These are phyloP conservation scores for Trametes hirsuta DNA, from an alignment of 1,284 basidiomycete genomes.

Conservation along the genomic window DNA sequence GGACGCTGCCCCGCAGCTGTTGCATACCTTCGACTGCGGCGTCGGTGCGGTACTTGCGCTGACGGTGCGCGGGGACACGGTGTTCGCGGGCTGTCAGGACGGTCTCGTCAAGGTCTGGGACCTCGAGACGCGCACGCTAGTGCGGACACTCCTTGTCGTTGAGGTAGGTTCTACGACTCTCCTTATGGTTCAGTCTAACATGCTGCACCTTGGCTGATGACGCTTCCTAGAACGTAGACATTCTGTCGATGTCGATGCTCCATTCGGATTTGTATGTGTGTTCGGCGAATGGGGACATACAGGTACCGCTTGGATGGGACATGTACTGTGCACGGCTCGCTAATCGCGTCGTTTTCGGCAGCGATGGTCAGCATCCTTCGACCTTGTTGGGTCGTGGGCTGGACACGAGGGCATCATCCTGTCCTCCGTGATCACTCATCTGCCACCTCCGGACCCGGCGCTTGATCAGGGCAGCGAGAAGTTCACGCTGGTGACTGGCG, in stretches of 20 bases:
- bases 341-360: slow-evolving; percentile 32
- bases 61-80: slow-evolving; percentile 73
- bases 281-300: slow-evolving; percentile 81
- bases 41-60: slow-evolving; percentile 83
- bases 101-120: slow-evolving; percentile 94
- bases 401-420: slow-evolving; percentile 84
- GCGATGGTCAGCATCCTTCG: slow-evolving; percentile 83
- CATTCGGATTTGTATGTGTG: slow-evolving; percentile 82
- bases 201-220: no score
- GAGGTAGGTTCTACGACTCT: slow-evolving; percentile 51
- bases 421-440: slow-evolving; percentile 64
- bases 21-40: slow-evolving; percentile 66
- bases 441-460: slow-evolving; percentile 18
- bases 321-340: not conserved
- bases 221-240: slow-evolving; percentile 62
- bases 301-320: slow-evolving; percentile 44
- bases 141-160: slow-evolving; percentile 86
- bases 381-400: slow-evolving; percentile 79
- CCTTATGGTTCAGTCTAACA: not conserved
- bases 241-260: slow-evolving; percentile 78
- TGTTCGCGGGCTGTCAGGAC: slow-evolving; percentile 93
- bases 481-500: slow-evolving; percentile 74
- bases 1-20: slow-evolving; percentile 44
- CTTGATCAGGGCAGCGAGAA: slow-evolving; percentile 28
- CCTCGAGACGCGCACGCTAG: slow-evolving; percentile 84